These are phyloP conservation scores for Xylariales sp. DNA, from an alignment of 2,329 filamentous ascomycete genomes.

Conservation along the genomic window DNA sequence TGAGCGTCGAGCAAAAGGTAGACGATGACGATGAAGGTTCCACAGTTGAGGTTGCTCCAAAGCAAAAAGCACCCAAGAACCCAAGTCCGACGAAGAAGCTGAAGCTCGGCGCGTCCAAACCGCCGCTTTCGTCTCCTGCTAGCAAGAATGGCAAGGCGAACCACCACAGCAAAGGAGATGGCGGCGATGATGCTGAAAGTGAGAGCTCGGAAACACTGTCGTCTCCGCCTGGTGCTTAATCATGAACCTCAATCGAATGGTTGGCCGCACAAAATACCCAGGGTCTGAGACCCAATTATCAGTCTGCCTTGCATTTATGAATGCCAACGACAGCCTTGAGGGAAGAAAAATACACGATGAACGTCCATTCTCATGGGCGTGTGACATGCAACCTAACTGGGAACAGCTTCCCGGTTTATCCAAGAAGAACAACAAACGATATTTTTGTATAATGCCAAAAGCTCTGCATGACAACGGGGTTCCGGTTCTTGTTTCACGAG, in stretches of 20 bases:
- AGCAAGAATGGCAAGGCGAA: conserved; percentile 40
- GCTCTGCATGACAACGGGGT: background rate
- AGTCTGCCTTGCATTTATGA: too few relatives aligned
- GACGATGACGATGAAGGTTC: conserved; percentile 32
- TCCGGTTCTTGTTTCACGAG: background rate
- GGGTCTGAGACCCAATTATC: background rate
- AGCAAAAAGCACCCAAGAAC: conserved; percentile 36
- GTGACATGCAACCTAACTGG: too few relatives aligned
- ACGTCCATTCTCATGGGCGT: too few relatives aligned
- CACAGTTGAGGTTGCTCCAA: conserved; percentile 34
- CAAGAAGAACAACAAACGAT: background rate
- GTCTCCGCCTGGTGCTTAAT: conserved; percentile 39
- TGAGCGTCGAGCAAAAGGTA: conserved; percentile 44
- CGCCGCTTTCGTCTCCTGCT: conserved; percentile 41
- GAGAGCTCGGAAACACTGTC: conserved; percentile 55
- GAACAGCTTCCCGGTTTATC: too few relatives aligned
- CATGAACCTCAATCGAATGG: too few relatives aligned
- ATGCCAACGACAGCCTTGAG: too few relatives aligned
- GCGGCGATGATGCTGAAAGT: conserved; percentile 42
- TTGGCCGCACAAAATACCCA: too few relatives aligned
- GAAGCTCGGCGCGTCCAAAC: conserved; percentile 39
- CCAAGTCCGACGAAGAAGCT: conserved; percentile 41
- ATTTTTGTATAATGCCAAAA: background rate
- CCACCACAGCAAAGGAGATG: conserved; percentile 10
- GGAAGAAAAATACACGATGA: too few relatives aligned